A percentile compares a stretch with the other conserved stretches of the same genome.
phyloP scores from a whole-genome alignment of 352 stramenopile species.

The Globisporangium spinosum region DNA sequence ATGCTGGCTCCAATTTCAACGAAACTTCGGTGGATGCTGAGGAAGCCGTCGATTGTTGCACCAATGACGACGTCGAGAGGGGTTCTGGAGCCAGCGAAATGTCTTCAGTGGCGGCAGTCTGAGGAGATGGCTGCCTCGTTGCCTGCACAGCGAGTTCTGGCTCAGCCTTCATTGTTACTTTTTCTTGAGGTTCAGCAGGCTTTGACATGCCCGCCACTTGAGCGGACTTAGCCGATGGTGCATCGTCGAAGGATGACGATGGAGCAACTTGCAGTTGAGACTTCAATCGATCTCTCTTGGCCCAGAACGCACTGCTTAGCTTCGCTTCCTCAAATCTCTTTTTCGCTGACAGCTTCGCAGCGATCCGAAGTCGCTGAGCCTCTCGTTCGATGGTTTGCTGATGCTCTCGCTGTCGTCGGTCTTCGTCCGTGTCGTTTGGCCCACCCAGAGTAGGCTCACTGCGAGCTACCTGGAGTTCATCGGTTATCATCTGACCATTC shows the following conservation, averaged over 20 bases:
- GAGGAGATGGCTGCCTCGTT: not conserved
- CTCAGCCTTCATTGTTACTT: slow-evolving; percentile 5
- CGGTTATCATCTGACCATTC: slow-evolving; percentile 7
- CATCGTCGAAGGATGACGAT: not conserved
- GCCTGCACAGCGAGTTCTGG: not conserved
- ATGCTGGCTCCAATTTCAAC: slow-evolving; percentile 2
- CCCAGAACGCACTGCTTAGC: slow-evolving; percentile 57
- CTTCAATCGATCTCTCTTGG: slow-evolving; percentile 53
- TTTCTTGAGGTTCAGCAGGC: slow-evolving; percentile 4
- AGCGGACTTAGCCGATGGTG: not conserved
- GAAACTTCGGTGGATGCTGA: not conserved
- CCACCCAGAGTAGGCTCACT: slow-evolving; percentile 2
- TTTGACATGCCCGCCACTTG: slow-evolving; percentile 1
- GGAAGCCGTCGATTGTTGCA: not conserved
- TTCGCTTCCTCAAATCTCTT: slow-evolving; percentile 78
- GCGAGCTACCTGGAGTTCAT: not conserved
- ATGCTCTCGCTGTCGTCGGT: slow-evolving; percentile 48
- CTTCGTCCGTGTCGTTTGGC: slow-evolving; percentile 21
- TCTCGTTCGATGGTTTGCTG: slow-evolving; percentile 64
- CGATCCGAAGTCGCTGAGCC: slow-evolving; percentile 55
- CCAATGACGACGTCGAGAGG: not conserved
- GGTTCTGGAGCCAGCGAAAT: not conserved
- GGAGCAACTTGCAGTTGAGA: slow-evolving; percentile 25
- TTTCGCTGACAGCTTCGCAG: slow-evolving; percentile 63
- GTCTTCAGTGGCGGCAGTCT: not conserved